phyloP scores from a whole-genome alignment of 139 green algal genomes.

The Chlorella sp. region DNA sequence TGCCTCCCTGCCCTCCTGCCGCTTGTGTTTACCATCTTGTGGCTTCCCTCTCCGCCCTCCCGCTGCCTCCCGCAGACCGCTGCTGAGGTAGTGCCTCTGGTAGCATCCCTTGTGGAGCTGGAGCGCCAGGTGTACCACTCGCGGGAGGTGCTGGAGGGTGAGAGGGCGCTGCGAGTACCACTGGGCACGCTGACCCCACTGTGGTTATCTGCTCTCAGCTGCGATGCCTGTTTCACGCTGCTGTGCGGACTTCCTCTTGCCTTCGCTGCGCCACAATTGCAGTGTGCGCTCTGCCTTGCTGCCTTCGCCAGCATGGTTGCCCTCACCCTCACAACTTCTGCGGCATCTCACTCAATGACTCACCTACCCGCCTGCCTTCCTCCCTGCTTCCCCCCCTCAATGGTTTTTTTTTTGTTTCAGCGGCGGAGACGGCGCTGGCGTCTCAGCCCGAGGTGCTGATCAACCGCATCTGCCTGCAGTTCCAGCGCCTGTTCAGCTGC shows the following conservation, averaged over 20 bases:
- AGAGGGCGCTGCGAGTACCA: background rate
- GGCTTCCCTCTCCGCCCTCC: background rate
- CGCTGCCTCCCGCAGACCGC: background rate
- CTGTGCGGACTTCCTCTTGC: background rate
- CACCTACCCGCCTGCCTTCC: background rate
- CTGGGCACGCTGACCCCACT: background rate
- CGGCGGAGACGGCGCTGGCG: constrained; percentile 28
- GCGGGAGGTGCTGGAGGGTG: constrained; percentile 23
- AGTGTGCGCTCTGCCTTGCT: too few relatives aligned
- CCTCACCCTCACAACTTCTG: background rate
- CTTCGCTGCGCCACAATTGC: too few relatives aligned
- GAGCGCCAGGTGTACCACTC: constrained; percentile 30
- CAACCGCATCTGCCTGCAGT: constrained; percentile 35
- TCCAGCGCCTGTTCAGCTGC: constrained; percentile 39
- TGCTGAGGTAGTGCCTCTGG: constrained; percentile 26
- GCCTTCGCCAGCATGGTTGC: too few relatives aligned
- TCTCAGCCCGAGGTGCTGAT: constrained; percentile 25
- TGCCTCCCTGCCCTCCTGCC: background rate
- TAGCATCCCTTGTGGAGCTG: constrained; percentile 31
- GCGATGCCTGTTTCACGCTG: background rate
- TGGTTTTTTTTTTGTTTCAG: background rate
- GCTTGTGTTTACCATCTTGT: background rate
- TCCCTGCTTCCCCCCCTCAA: background rate
- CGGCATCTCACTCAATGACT: background rate
- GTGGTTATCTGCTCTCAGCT: background rate